Conservation (phyloP, 1,139 yeast genomes). For the Maudiozyma humilis region DNA sequence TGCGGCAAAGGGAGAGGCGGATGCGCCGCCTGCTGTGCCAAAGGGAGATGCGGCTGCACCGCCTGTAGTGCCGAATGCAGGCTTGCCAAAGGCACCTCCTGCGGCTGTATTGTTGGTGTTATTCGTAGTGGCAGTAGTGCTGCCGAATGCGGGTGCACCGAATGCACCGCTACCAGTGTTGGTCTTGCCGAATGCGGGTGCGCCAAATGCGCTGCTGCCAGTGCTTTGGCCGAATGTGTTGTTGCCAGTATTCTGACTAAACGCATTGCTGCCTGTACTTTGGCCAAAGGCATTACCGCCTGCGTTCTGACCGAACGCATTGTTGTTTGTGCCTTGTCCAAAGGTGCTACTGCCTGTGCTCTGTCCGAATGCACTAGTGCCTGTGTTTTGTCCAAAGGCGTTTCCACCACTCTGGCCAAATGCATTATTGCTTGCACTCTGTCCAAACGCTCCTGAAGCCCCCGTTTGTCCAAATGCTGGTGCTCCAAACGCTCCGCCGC, state of each 20-base stretch:
- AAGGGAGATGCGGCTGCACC: neutral
- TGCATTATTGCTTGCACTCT: neutral
- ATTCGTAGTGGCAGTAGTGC: too few species aligned
- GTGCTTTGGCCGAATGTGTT: neutral
- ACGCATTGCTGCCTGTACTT: neutral
- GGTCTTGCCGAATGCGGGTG: constrained; percentile 12
- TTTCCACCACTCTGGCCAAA: constrained; percentile 16
- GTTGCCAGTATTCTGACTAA: neutral
- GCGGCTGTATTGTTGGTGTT: too few species aligned
- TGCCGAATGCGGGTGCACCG: too few species aligned
- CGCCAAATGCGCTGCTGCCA: constrained; percentile 13
- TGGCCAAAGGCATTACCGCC: neutral
- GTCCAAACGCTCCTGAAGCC: constrained; percentile 14
- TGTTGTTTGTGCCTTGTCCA: constrained; percentile 19
- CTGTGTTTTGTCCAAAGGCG: constrained; percentile 6
- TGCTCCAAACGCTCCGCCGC: constrained; percentile 14
- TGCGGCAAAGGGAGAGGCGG: too few species aligned
- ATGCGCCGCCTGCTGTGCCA: neutral
- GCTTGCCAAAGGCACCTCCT: too few species aligned
- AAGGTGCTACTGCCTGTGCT: constrained; percentile 13
- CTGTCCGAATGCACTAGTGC: constrained; percentile 14
- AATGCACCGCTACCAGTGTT: constrained; percentile 5
- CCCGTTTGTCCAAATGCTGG: constrained; percentile 10
- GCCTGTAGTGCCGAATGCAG: constrained; percentile 19
- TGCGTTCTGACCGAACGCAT: neutral